Conservation (phyloP, 306 rosid genomes). For the Inga laurina region DNA sequence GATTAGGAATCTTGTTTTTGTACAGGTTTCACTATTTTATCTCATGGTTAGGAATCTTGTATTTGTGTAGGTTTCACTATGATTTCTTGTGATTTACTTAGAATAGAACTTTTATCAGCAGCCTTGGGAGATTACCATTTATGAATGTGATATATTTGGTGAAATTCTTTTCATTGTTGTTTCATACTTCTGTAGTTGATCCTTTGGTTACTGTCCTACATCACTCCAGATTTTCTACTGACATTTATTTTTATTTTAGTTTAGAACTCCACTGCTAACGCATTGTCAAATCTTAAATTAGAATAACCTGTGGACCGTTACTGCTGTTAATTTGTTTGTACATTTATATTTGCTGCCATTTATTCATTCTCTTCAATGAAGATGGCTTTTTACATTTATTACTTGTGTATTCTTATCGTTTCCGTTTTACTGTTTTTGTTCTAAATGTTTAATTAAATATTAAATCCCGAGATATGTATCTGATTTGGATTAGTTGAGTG, state of each 20-base stretch:
- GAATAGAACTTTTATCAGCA: neutral
- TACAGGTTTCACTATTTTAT: neutral
- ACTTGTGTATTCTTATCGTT: neutral
- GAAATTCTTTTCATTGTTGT: neutral
- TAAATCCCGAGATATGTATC: conserved; percentile 17
- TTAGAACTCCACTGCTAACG: neutral
- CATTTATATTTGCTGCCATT: neutral
- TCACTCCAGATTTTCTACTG: neutral
- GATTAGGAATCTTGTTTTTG: neutral
- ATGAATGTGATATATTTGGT: neutral
- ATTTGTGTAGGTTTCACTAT: neutral
- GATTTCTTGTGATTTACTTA: neutral
- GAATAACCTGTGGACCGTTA: neutral
- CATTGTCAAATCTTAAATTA: neutral
- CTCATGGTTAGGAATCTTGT: neutral
- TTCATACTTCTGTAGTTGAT: neutral
- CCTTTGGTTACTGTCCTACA: neutral
- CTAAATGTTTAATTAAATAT: neutral
- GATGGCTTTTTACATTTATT: neutral
- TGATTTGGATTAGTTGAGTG: conserved; percentile 31
- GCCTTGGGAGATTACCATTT: neutral
- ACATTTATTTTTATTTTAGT: neutral
- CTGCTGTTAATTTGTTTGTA: neutral
- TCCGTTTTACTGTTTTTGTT: neutral
- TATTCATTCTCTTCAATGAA: neutral